Percentiles rank a stretch among this genome's conserved stretches.
Conservation (phyloP, 768 basidiomycete genomes). For the Lactifluus pinguis region DNA sequence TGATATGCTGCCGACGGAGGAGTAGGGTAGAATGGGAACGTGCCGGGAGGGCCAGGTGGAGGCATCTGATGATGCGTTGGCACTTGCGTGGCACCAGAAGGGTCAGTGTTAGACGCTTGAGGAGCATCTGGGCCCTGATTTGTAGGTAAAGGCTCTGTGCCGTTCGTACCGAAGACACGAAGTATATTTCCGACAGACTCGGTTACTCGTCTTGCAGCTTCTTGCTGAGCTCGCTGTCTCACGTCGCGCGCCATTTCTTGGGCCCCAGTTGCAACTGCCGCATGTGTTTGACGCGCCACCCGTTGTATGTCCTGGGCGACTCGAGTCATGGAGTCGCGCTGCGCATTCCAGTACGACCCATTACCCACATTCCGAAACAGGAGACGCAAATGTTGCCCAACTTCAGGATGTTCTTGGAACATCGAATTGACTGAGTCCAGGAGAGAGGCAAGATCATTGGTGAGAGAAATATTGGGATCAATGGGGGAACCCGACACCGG, state of each 20-base stretch:
- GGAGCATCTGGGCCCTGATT: neutral
- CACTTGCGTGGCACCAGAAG: neutral
- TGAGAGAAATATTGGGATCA: constrained; percentile 37
- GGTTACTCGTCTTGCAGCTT: constrained; percentile 54
- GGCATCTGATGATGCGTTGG: neutral
- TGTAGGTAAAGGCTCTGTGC: neutral
- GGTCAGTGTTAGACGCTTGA: neutral
- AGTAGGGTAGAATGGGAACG: neutral
- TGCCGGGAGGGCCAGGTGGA: neutral
- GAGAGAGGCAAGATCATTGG: constrained; percentile 55
- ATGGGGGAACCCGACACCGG: constrained; percentile 34
- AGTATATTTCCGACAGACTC: constrained; percentile 55
- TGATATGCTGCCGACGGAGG: neutral
- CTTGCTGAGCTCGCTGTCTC: constrained; percentile 46
- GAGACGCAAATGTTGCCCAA: constrained; percentile 57
- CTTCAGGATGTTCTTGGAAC: constrained; percentile 58
- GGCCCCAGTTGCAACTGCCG: constrained; percentile 31
- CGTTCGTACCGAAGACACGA: constrained; percentile 37
- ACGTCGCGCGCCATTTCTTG: constrained; percentile 28
- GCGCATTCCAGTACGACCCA: constrained; percentile 61
- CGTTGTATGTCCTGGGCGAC: constrained; percentile 48
- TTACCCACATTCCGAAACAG: constrained; percentile 51
- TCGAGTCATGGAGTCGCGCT: constrained; percentile 50
- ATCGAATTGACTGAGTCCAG: constrained; percentile 47
- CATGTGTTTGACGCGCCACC: constrained; percentile 29